Evolutionary conservation across 2,329 filamentous ascomycete species (phyloP), one percentile per base, ranked within the genome.

Genomic region (Malbranchea cinnamomea): DNA sequence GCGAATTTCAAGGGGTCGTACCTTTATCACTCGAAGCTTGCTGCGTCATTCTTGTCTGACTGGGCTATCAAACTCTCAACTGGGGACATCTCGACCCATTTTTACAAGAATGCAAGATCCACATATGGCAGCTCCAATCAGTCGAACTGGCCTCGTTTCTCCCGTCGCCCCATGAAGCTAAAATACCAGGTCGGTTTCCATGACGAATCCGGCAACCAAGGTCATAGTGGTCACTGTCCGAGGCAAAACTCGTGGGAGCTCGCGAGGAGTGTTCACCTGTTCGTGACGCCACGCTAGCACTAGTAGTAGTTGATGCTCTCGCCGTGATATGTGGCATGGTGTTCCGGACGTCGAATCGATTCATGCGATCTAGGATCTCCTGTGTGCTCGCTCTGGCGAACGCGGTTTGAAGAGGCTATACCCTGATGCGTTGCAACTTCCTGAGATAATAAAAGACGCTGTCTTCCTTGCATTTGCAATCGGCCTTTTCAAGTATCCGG

Each of bases 101-200:
- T n/a, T n/a, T n/a, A n/a, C n/a, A n/a, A n/a, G n/a, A n/a, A n/a
- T n/a, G n/a, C n/a, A n/a, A n/a, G n/a, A n/a, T n/a, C n/a, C n/a
- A n/a, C n/a, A n/a, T n/a, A n/a, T n/a, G n/a, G n/a, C n/a, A n/a
- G n/a, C n/a, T n/a, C n/a, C n/a, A n/a, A n/a, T n/a, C n/a, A n/a
- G n/a, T 24, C n/a, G 14, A 30, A 17, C n/a, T 16, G 20, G 7
- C 21, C 15, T 4, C 15, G 10, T 10, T 23, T 12, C 20, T 29
- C 25, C 12, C 10, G 13, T 2, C 13, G 18, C n/a, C 24, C 31
- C 31, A 28, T 33, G 10, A 26, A 23, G 13, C 15, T 26, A 26
- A 23, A 28, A 8, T 31, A 26, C 20, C 25, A 33, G 4, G 31
- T 24, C 20, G 18, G 13, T 18, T 33, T 9, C 12, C 18, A 14